Conservation (phyloP, 2,329 filamentous ascomycete species). For the Pseudocercospora pini-densiflorae region DNA sequence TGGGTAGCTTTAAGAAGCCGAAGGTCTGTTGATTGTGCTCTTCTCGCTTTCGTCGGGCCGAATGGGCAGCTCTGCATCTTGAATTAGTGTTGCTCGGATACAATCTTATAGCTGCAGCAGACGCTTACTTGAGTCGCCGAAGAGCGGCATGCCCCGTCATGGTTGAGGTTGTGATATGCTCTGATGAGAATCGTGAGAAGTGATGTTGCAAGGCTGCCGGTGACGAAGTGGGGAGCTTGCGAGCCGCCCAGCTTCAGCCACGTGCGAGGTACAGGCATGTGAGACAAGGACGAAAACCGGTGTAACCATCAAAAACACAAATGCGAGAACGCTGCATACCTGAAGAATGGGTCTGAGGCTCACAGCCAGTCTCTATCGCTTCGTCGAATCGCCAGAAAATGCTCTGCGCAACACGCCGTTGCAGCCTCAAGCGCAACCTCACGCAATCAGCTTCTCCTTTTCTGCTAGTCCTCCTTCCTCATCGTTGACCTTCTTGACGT, state of each 20-base stretch:
- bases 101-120: not conserved
- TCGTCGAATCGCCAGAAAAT: not conserved
- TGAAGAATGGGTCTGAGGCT: not conserved
- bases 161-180: not conserved
- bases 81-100: not conserved
- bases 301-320: not conserved
- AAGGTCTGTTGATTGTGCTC: conserved; percentile 6
- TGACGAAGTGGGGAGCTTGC: not conserved
- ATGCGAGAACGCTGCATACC: conserved; percentile 1
- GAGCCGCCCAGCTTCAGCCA: not conserved
- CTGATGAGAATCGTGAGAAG: not conserved
- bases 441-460: conserved; percentile 6
- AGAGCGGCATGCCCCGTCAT: conserved; percentile 2
- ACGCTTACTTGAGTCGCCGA: not conserved
- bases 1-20: conserved; percentile 13
- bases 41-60: conserved; percentile 13
- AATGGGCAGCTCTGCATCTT: conserved; percentile 5
- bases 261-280: conserved; percentile 6
- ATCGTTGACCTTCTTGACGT: conserved; percentile 28
- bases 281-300: not conserved
- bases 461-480: conserved; percentile 4
- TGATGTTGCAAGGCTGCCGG: not conserved
- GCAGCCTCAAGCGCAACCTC: not conserved
- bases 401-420: too few species aligned
- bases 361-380: not conserved